Conservation (phyloP, 768 basidiomycete species). For the Dictyophora rubrovolvata region DNA sequence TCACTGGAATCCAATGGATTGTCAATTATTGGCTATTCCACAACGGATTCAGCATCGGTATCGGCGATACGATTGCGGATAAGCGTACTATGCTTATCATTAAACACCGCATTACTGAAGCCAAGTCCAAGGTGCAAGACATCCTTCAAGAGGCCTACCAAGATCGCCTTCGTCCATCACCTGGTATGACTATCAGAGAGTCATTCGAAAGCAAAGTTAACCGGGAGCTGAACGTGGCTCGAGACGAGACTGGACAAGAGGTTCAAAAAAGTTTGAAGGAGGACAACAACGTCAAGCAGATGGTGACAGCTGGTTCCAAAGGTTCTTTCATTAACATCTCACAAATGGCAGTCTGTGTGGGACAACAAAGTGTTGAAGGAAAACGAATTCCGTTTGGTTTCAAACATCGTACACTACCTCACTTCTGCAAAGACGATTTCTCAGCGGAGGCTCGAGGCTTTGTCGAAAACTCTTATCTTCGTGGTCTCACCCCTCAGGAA, state of each 20-base stretch:
- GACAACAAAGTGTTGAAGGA: slow-evolving; percentile 96
- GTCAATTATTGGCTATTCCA: slow-evolving; percentile 99
- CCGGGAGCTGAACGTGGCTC: slow-evolving; percentile 84
- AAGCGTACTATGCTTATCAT: slow-evolving; percentile 79
- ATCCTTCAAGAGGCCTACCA: slow-evolving; percentile 78
- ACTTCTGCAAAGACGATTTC: slow-evolving; percentile 98
- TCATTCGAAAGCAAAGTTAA: slow-evolving; percentile 93
- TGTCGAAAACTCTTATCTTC: slow-evolving; percentile 96
- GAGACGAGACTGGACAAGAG: slow-evolving; percentile 90
- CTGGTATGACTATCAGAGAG: slow-evolving; percentile 99
- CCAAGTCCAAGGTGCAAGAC: slow-evolving; percentile 68
- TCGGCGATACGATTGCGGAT: slow-evolving; percentile 97
- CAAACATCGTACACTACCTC: slow-evolving; percentile 90
- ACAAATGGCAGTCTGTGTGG: slow-evolving; percentile 99
- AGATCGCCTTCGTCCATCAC: slow-evolving; percentile 79
- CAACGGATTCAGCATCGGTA: slow-evolving; percentile 97
- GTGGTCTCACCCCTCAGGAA: slow-evolving; percentile 93
- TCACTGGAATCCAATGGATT: slow-evolving; percentile 88
- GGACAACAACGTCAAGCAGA: slow-evolving; percentile 99
- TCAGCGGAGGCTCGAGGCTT: slow-evolving; percentile 96
- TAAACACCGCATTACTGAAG: slow-evolving; percentile 67
- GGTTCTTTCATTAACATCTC: slow-evolving; percentile 99
- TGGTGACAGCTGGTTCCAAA: slow-evolving; percentile 99
- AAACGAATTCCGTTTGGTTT: slow-evolving; percentile 98
- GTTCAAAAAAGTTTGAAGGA: slow-evolving; percentile 98